phyloP scores from a whole-genome alignment of 805 yeast species.

The Blastobotrys robertii region DNA sequence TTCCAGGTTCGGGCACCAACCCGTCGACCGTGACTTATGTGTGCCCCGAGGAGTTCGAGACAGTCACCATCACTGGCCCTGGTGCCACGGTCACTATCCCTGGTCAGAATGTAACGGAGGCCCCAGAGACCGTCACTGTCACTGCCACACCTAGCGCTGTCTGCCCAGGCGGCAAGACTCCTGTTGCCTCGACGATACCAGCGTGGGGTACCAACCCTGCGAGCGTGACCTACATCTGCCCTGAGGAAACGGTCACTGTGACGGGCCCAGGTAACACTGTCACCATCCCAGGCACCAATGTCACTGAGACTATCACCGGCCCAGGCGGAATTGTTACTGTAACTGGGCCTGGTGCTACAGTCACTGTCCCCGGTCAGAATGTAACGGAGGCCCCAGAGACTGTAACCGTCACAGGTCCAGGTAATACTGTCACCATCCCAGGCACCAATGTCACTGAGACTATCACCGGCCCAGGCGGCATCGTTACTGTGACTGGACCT shows the following conservation, averaged over 20 bases:
- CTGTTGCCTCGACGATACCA: no score
- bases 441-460: constrained; percentile 1
- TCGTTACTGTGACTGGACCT: constrained; percentile 13
- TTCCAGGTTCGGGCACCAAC: not conserved
- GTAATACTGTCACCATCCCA: constrained; percentile 11
- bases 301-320: constrained; percentile 7
- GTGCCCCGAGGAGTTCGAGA: constrained; percentile 1
- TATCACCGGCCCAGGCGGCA: constrained; percentile 6
- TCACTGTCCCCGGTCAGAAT: constrained; percentile 7
- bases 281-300: not conserved
- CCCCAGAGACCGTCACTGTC: not conserved
- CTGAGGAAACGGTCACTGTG: not conserved
- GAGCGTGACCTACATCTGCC: not conserved
- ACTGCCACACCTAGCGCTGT: not conserved
- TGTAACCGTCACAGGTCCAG: constrained; percentile 17
- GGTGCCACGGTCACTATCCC: constrained; percentile 9
- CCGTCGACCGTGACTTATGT: not conserved
- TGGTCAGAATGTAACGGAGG: constrained; percentile 3
- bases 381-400: constrained; percentile 9
- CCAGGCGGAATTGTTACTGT: constrained; percentile 9
- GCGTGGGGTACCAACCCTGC: no score
- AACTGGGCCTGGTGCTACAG: constrained; percentile 16
- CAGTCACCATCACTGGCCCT: constrained; percentile 14
- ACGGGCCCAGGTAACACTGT: constrained; percentile 3
- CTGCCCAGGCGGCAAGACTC: no score